phyloP scores from a whole-genome alignment of 306 rosid genomes.

The Rosa persica region DNA sequence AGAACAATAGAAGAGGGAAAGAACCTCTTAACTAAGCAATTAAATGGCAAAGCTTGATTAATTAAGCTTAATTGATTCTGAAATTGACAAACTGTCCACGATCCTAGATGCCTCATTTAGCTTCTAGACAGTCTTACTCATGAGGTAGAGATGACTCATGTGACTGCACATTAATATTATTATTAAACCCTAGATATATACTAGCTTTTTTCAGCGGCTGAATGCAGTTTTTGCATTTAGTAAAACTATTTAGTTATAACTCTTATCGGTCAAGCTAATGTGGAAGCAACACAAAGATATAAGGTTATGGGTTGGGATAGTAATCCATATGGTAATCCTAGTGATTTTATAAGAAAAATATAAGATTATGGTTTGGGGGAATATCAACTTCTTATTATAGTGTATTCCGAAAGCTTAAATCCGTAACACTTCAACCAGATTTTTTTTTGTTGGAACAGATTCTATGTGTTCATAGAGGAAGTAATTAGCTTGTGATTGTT shows the following conservation, averaged over 20 bases:
- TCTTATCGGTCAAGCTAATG: too few species aligned
- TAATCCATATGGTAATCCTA: not conserved
- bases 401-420: not conserved
- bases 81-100: not conserved
- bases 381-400: not conserved
- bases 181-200: not conserved
- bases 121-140: not conserved
- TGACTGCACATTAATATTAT: not conserved
- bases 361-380: not conserved
- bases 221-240: not conserved
- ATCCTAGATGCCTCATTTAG: conserved; percentile 20
- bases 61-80: not conserved
- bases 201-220: conserved; percentile 14
- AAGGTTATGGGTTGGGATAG: too few species aligned
- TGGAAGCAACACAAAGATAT: too few species aligned
- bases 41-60: conserved; percentile 5
- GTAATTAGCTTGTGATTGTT: too few species aligned
- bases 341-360: not conserved
- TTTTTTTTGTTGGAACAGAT: not conserved
- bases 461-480: too few species aligned
- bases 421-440: not conserved
- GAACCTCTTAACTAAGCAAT: conserved; percentile 8
- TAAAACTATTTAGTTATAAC: too few species aligned
- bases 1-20: not conserved
- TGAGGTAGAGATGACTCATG: not conserved